Conservation (phyloP, 495 filamentous ascomycete species). For the Xylaria scruposa region DNA sequence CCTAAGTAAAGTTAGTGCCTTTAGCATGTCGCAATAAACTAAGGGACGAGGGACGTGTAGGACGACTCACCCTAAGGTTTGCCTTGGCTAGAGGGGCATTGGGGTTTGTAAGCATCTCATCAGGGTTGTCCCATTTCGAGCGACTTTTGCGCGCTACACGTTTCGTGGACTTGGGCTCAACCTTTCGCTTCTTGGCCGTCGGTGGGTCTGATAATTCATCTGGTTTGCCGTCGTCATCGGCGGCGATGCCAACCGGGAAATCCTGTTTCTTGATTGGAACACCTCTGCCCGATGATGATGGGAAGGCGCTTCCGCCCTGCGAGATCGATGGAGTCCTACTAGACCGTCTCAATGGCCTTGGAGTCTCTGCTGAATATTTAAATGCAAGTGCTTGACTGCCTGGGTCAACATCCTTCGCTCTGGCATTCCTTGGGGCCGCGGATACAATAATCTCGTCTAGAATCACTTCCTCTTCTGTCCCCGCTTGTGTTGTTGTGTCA, state of each 20-base stretch:
- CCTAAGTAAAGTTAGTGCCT: slow-evolving; percentile 45
- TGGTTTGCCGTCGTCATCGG: slow-evolving; percentile 30
- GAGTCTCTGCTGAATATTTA: background rate
- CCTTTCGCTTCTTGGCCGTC: slow-evolving; percentile 29
- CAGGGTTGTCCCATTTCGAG: slow-evolving; percentile 39
- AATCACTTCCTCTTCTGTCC: background rate
- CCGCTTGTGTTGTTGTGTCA: background rate
- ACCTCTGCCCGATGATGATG: slow-evolving; percentile 7
- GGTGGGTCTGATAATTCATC: slow-evolving; percentile 22
- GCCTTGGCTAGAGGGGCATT: slow-evolving; percentile 60
- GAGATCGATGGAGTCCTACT: slow-evolving; percentile 12
- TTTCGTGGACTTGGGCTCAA: slow-evolving; percentile 10
- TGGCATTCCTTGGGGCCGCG: background rate
- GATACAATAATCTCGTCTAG: slow-evolving; percentile 4
- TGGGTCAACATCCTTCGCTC: background rate
- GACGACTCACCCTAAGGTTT: slow-evolving; percentile 62
- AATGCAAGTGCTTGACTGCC: background rate
- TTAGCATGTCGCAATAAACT: background rate
- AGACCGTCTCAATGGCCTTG: background rate
- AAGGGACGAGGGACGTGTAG: background rate
- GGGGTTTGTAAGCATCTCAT: slow-evolving; percentile 56
- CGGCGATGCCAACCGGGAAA: slow-evolving; percentile 23
- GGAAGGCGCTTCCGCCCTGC: background rate
- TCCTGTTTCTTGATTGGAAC: slow-evolving; percentile 25
- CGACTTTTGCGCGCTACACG: slow-evolving; percentile 27